Evolutionary conservation across 208 protist species (phyloP).

Genomic region (Leishmania arabica): DNA sequence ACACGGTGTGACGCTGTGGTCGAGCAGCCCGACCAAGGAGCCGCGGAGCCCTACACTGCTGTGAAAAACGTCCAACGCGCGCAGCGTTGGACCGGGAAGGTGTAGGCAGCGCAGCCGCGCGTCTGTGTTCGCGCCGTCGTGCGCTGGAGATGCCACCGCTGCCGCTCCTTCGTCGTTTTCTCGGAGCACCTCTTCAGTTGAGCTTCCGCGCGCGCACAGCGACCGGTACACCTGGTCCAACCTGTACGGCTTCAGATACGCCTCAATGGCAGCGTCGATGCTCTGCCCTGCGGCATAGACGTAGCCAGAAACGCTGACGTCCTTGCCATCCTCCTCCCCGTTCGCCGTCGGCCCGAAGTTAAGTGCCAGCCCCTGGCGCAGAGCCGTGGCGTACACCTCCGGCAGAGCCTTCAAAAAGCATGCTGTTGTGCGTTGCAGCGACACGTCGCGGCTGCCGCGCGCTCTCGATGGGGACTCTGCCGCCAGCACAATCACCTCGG

Average conservation of each 20-base stretch:
- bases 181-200: not conserved
- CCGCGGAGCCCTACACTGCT: constrained; percentile 46
- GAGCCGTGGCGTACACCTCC: constrained; percentile 39
- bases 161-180: not conserved
- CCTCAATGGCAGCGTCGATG: constrained; percentile 46
- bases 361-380: constrained; percentile 59
- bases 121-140: not conserved
- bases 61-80: constrained; percentile 85
- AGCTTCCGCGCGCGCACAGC: constrained; percentile 22
- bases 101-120: not conserved
- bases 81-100: constrained; percentile 69
- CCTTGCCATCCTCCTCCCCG: constrained; percentile 75
- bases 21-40: constrained; percentile 68
- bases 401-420: constrained; percentile 34
- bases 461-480: not conserved
- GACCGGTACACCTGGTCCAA: constrained; percentile 58
- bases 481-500: constrained; percentile 66
- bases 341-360: constrained; percentile 72
- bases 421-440: not conserved
- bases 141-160: not conserved
- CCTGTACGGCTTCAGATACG: constrained; percentile 60
- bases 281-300: constrained; percentile 12
- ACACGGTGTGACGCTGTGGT: constrained; percentile 65
- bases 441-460: not conserved
- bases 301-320: constrained; percentile 46